These are phyloP conservation scores for Mycena vulgaris DNA, from an alignment of 768 basidiomycete species.

Conservation along the genomic window DNA sequence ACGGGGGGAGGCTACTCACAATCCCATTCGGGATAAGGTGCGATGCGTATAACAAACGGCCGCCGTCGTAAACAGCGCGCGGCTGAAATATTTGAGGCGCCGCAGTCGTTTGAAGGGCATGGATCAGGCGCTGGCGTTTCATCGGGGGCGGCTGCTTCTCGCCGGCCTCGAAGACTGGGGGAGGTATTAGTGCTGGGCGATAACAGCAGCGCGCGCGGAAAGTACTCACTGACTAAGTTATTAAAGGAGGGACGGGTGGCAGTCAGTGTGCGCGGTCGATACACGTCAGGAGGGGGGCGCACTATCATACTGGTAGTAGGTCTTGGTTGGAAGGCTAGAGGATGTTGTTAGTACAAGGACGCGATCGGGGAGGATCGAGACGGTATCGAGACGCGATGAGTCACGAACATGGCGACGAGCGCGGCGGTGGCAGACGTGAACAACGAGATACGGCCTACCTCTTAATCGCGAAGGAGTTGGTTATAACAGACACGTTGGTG, in stretches of 20 bases:
- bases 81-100: slow-evolving; percentile 44
- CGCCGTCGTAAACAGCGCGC: slow-evolving; percentile 51
- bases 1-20: slow-evolving; percentile 9
- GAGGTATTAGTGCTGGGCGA: neutral
- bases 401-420: neutral
- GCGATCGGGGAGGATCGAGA: neutral
- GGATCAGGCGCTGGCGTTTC: slow-evolving; percentile 35
- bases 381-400: neutral
- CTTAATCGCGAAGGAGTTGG: slow-evolving; percentile 31
- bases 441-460: slow-evolving; percentile 7
- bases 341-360: slow-evolving; percentile 1
- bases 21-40: neutral
- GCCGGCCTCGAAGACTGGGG: slow-evolving; percentile 9
- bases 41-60: slow-evolving; percentile 40
- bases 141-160: slow-evolving; percentile 1
- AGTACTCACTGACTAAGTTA: slow-evolving; percentile 30
- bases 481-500: slow-evolving; percentile 19
- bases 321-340: slow-evolving; percentile 28
- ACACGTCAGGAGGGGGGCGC: neutral
- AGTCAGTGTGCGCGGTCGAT: neutral
- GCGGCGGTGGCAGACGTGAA: neutral
- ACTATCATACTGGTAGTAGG: slow-evolving; percentile 38
- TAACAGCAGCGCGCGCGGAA: neutral
- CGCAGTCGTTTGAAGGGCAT: slow-evolving; percentile 45
- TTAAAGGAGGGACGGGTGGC: neutral